Percentiles rank a stretch among this genome's conserved stretches.
Evolutionary conservation across 257 asterid species (phyloP).

Genomic region (Leonotis leonurus): DNA sequence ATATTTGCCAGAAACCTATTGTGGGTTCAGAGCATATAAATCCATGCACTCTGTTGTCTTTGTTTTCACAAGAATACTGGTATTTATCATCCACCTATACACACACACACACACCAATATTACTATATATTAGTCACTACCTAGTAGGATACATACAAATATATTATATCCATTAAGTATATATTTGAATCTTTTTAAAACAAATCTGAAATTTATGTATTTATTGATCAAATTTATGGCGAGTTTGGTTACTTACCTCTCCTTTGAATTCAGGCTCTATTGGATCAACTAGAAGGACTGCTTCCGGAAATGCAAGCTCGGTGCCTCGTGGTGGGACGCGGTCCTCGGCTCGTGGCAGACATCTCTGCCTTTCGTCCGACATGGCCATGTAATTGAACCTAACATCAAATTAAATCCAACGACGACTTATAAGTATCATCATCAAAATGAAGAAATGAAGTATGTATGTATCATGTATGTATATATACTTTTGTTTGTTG

Average conservation of each 20-base stretch:
- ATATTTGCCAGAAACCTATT: conserved; percentile 73
- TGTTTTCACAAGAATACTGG: conserved; percentile 67
- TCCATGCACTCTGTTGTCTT: conserved; percentile 65
- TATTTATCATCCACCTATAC: conserved; percentile 75
- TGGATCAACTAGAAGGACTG: conserved; percentile 72
- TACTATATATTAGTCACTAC: neutral
- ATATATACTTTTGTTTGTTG: conserved; percentile 41
- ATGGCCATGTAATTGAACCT: conserved; percentile 71
- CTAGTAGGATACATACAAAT: neutral
- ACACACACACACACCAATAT: too few relatives aligned
- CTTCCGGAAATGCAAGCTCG: conserved; percentile 69
- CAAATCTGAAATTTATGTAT: neutral
- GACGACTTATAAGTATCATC: too few relatives aligned
- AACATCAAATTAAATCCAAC: neutral
- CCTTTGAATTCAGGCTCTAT: conserved; percentile 68
- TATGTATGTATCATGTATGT: too few relatives aligned
- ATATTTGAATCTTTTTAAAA: too few relatives aligned
- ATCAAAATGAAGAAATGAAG: too few relatives aligned
- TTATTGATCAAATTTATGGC: neutral
- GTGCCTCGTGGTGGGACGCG: conserved; percentile 63
- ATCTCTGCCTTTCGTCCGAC: conserved; percentile 58
- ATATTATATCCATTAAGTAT: too few relatives aligned
- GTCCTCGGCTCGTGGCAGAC: conserved; percentile 65
- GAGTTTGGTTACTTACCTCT: too few relatives aligned
- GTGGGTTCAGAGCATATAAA: conserved; percentile 42